Percentiles rank a stretch among this genome's conserved stretches.
These are phyloP conservation scores for Pyrenochaeta sp. DNA, from an alignment of 2,329 filamentous ascomycete species.

Conservation along the genomic window DNA sequence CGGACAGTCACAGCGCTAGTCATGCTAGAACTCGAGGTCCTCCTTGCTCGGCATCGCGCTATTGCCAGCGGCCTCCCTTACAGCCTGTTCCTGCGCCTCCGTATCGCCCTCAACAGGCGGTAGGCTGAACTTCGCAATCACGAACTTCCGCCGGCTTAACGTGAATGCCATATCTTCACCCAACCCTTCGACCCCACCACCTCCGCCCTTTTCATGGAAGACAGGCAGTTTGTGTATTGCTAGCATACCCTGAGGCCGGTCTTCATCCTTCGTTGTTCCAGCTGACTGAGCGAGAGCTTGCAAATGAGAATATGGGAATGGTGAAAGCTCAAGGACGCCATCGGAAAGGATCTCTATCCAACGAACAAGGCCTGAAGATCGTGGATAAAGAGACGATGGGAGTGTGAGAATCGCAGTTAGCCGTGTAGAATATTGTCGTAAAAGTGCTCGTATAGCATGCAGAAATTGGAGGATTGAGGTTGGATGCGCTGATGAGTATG, in stretches of 20 bases:
- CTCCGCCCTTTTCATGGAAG: slow-evolving; percentile 87
- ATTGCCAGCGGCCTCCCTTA: slow-evolving; percentile 46
- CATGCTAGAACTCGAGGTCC: slow-evolving; percentile 73
- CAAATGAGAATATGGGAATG: slow-evolving; percentile 68
- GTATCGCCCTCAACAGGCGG: slow-evolving; percentile 84
- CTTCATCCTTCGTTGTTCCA: slow-evolving; percentile 68
- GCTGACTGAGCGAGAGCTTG: slow-evolving; percentile 58
- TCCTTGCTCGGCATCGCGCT: slow-evolving; percentile 61
- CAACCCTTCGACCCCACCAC: slow-evolving; percentile 68
- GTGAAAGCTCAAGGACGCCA: slow-evolving; percentile 84
- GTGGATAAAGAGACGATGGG: slow-evolving; percentile 80
- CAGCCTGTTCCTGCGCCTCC: slow-evolving; percentile 63
- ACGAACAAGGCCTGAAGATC: slow-evolving; percentile 76
- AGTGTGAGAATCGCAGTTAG: slow-evolving; percentile 79
- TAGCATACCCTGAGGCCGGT: slow-evolving; percentile 85
- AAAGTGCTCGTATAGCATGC: slow-evolving; percentile 76
- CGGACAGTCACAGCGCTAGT: not conserved
- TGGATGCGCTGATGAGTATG: slow-evolving; percentile 73
- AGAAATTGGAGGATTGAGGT: slow-evolving; percentile 80
- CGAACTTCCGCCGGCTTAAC: slow-evolving; percentile 81
- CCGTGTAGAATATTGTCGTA: slow-evolving; percentile 71
- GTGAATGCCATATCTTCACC: slow-evolving; percentile 92
- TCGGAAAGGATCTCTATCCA: slow-evolving; percentile 89
- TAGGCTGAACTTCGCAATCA: slow-evolving; percentile 87
- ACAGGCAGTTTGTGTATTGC: slow-evolving; percentile 84